Base-by-base conservation (phyloP, 2,329 filamentous ascomycete species). In the Lachnellula cervina region DNA sequence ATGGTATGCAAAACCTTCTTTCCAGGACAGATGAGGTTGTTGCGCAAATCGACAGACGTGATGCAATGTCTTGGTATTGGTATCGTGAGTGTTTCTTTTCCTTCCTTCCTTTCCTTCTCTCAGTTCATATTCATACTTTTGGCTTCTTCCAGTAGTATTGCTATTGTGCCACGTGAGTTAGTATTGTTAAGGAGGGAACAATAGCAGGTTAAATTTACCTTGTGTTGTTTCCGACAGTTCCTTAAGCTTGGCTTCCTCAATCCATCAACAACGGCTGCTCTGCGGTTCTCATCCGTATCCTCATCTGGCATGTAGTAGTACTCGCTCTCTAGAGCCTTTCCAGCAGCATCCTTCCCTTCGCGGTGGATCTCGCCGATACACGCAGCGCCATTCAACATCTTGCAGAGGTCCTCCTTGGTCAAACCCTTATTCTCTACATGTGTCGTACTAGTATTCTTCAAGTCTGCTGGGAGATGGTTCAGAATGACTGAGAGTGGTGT, bases 221-320 rank as follows among this genome's bases (percentile, higher is more conserved):
- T 97, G 74, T 99, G 94, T 70, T 94, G 90, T 76, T 97, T 97
- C 68, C 94, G 83, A 69, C 94, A 97, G 68, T 86, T 87, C 63
- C 94, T 81, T 67, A 99, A 76, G 65, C 90, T 94, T 44, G 92
- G 93, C 74, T 96, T 96, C 54, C 90, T 82, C 70, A 97, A 77
- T 52, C 90, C 89, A 63, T 92, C 86, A 1, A 92, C 90, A 14
- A 97, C 90, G 21, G 91, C 88, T 52, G 90, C 82, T 51, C 89
- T 83, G 57, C 93, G 83, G 68, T 87, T 83, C 60, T 86, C 81
- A 68, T 97, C 91, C 2, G 80, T 77, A 69, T 99, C 94, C 67
- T 84, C 80, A 71, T 97, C 93, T 0, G 92, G 89, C 7, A 97
- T 79, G 68, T 99, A 99, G 74, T 97, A 97, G 71, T 95, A 97